A percentile compares a stretch with the other conserved stretches of the same genome.
Conservation (phyloP, 2,329 filamentous ascomycete genomes). For the Aureobasidium sp. region DNA sequence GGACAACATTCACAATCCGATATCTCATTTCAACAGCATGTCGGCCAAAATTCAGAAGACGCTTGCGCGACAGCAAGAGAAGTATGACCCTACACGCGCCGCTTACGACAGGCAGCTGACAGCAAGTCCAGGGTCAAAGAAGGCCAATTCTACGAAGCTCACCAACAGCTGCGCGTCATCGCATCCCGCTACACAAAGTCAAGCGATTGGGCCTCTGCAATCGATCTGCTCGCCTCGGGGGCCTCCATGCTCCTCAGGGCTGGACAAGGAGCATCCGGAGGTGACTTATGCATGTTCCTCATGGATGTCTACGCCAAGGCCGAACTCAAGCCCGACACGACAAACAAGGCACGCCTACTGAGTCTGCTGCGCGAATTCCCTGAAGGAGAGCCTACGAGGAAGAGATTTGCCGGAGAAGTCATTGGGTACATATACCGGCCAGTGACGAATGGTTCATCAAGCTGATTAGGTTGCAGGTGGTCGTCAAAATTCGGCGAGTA, state of each 20-base stretch:
- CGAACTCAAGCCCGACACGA: conserved; percentile 66
- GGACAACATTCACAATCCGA: neutral
- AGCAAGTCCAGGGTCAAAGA: conserved; percentile 62
- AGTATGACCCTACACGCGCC: conserved; percentile 35
- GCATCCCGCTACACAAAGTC: conserved; percentile 89
- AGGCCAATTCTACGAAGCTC: conserved; percentile 94
- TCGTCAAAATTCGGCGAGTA: conserved; percentile 77
- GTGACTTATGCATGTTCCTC: conserved; percentile 79
- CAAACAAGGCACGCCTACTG: conserved; percentile 64
- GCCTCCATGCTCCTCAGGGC: conserved; percentile 80
- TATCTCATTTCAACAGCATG: conserved; percentile 11
- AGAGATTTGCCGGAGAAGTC: conserved; percentile 83
- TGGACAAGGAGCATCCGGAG: conserved; percentile 87
- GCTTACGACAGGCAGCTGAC: conserved; percentile 13
- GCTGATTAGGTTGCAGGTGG: conserved; percentile 49
- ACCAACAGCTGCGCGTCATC: conserved; percentile 95
- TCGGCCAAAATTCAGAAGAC: conserved; percentile 59
- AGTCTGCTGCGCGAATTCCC: conserved; percentile 74
- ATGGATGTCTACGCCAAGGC: conserved; percentile 88
- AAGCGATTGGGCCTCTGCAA: conserved; percentile 72
- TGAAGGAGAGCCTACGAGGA: conserved; percentile 76
- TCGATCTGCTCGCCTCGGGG: conserved; percentile 78
- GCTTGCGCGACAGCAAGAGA: conserved; percentile 68
- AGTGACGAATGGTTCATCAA: neutral
- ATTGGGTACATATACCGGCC: conserved; percentile 52